Conservation (phyloP, 768 basidiomycete species). For the Lepiota subincarnata region DNA sequence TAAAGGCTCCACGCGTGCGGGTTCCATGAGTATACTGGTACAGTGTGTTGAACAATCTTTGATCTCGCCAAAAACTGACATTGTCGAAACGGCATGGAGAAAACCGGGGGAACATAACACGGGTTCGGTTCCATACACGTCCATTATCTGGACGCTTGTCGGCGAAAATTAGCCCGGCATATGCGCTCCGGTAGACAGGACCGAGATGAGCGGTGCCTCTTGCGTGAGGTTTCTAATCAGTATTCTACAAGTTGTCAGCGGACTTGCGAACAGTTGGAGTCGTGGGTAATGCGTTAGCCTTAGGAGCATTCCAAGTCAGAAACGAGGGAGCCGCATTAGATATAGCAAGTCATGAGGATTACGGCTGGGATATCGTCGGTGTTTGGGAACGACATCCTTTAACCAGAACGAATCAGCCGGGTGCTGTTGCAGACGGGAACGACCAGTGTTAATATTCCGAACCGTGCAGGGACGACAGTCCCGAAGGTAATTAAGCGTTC, state of each 20-base stretch:
- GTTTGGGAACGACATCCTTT: too few relatives aligned
- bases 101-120: not conserved
- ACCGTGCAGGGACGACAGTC: not conserved
- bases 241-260: too few relatives aligned
- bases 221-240: too few relatives aligned
- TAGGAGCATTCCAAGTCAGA: not conserved
- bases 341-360: too few relatives aligned
- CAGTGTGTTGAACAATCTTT: not conserved
- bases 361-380: too few relatives aligned
- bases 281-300: not conserved
- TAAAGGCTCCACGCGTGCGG: not conserved
- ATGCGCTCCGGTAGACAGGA: not conserved
- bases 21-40: too few relatives aligned
- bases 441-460: not conserved
- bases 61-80: conserved; percentile 2
- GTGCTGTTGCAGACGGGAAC: not conserved
- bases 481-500: not conserved
- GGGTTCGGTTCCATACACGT: not conserved
- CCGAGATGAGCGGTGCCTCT: not conserved
- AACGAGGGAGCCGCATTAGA: too few relatives aligned
- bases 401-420: too few relatives aligned
- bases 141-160: not conserved
- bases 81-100: conserved; percentile 6
- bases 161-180: not conserved
- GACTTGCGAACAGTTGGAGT: not conserved